These are phyloP conservation scores for Mariannaea sp. DNA, from an alignment of 2,329 filamentous ascomycete genomes.

Conservation along the genomic window DNA sequence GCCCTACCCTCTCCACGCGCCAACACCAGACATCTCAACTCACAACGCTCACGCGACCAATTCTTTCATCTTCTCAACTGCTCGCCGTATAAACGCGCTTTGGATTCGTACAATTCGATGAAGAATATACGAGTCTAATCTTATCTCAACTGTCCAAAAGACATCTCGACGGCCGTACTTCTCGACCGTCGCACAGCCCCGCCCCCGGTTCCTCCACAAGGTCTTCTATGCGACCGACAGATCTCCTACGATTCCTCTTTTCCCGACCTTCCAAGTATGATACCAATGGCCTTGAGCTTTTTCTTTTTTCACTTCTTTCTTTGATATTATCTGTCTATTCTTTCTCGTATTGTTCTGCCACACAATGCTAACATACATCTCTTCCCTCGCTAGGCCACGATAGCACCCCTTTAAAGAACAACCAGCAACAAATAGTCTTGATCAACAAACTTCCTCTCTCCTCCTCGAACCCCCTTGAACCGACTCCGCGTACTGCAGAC, in stretches of 20 bases:
- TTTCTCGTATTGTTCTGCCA: neutral
- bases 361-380: constrained; percentile 7
- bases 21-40: neutral
- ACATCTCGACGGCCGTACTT: constrained; percentile 34
- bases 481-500: constrained; percentile 37
- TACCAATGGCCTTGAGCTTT: neutral
- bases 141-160: constrained; percentile 27
- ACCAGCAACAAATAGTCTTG: constrained; percentile 33
- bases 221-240: constrained; percentile 87
- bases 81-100: neutral
- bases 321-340: too few relatives aligned
- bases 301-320: too few relatives aligned
- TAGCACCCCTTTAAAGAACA: constrained; percentile 60
- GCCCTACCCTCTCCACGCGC: neutral
- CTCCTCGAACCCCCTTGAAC: constrained; percentile 14
- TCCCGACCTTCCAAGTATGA: constrained; percentile 86
- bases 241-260: constrained; percentile 90
- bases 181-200: constrained; percentile 32
- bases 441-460: constrained; percentile 20
- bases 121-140: constrained; percentile 36
- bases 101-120: constrained; percentile 27
- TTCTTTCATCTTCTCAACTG: neutral
- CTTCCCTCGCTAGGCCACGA: constrained; percentile 54
- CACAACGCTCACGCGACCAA: constrained; percentile 30
- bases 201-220: constrained; percentile 34